A percentile compares a stretch with the other conserved stretches of the same genome.
phyloP scores from a whole-genome alignment of 352 stramenopile genomes.

The Phytophthora hybrid region DNA sequence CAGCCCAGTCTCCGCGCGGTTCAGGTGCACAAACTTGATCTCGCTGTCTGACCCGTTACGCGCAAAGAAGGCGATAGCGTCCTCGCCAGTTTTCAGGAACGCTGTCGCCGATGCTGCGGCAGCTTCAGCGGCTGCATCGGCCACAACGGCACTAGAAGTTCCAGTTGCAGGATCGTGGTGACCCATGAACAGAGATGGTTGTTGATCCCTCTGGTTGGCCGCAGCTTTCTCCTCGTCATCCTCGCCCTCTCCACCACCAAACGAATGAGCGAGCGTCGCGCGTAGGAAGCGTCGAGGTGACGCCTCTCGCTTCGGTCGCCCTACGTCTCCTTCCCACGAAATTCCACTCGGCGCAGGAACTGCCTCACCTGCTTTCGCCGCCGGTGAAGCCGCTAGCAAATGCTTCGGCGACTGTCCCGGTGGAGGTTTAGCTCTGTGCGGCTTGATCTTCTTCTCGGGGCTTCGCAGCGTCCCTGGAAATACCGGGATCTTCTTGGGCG shows the following conservation, averaged over 20 bases:
- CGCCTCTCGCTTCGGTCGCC: slow-evolving; percentile 56
- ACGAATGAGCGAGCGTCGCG: slow-evolving; percentile 51
- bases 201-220: slow-evolving; percentile 39
- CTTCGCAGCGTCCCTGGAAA: slow-evolving; percentile 72
- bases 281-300: slow-evolving; percentile 76
- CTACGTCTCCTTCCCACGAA: slow-evolving; percentile 23
- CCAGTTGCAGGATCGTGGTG: slow-evolving; percentile 59
- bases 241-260: slow-evolving; percentile 26
- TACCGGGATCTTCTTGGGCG: slow-evolving; percentile 80
- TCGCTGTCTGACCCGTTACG: slow-evolving; percentile 90
- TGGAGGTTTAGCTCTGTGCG: slow-evolving; percentile 22
- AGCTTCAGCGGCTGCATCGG: slow-evolving; percentile 59
- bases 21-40: slow-evolving; percentile 96
- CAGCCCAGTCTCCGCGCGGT: slow-evolving; percentile 73
- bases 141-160: slow-evolving; percentile 39
- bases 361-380: slow-evolving; percentile 13
- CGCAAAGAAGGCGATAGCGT: slow-evolving; percentile 95
- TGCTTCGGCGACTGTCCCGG: slow-evolving; percentile 23
- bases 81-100: slow-evolving; percentile 85
- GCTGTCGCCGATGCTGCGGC: slow-evolving; percentile 56
- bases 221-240: slow-evolving; percentile 30
- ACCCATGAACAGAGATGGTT: slow-evolving; percentile 54
- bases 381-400: slow-evolving; percentile 16
- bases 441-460: slow-evolving; percentile 47
- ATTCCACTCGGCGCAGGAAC: slow-evolving; percentile 7